These are phyloP conservation scores for Choanephora cucurbitarum DNA, from an alignment of 371 early-diverging fungal species.

Conservation along the genomic window DNA sequence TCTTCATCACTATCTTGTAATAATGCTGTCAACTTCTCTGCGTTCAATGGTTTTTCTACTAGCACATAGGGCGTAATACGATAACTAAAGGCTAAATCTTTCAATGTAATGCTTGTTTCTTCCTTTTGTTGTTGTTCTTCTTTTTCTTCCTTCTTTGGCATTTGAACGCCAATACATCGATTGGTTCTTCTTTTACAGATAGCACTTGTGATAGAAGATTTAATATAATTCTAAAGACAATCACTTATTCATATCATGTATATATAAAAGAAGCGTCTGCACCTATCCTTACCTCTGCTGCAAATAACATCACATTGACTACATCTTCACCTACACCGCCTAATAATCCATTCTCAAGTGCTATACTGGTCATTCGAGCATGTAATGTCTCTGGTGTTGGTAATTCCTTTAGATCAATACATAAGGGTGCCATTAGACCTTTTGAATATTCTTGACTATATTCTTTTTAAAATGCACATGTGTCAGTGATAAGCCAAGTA, in stretches of 20 bases:
- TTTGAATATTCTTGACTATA: constrained; percentile 68
- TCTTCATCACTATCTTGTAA: constrained; percentile 62
- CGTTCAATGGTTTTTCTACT: constrained; percentile 68
- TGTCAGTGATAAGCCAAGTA: no score
- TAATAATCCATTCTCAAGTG: constrained; percentile 70
- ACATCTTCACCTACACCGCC: constrained; percentile 70
- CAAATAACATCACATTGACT: constrained; percentile 70
- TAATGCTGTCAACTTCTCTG: constrained; percentile 65
- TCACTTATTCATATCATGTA: no score
- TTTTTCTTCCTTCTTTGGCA: constrained; percentile 17
- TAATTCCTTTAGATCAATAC: constrained; percentile 70
- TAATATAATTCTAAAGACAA: constrained; percentile 60
- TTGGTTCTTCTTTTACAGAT: constrained; percentile 71
- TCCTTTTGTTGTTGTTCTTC: constrained; percentile 16
- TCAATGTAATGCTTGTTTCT: constrained; percentile 19
- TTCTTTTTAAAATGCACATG: no score
- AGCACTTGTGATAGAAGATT: constrained; percentile 70
- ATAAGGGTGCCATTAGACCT: constrained; percentile 70
- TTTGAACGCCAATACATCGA: constrained; percentile 62
- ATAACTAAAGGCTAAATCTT: constrained; percentile 71
- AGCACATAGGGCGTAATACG: constrained; percentile 67
- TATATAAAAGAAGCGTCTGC: no score
- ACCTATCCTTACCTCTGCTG: constrained; percentile 62
- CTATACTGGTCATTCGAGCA: constrained; percentile 74
- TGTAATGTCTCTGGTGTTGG: constrained; percentile 69